Evolutionary conservation across 2,329 filamentous ascomycete species (phyloP).

Genomic region (Aspergillus glaucus): DNA sequence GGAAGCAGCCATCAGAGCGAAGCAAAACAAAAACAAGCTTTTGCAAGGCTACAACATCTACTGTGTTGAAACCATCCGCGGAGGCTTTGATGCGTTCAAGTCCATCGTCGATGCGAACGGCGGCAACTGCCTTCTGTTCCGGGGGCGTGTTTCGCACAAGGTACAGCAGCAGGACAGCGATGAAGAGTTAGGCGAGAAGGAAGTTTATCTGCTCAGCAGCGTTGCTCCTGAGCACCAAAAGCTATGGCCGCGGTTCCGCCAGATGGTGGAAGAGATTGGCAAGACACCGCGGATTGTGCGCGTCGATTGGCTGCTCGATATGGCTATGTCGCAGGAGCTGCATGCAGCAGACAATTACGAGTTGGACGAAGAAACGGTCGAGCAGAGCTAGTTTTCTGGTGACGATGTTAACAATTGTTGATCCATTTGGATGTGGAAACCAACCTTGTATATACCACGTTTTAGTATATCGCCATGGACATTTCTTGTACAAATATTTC

Average conservation of each 20-base stretch:
- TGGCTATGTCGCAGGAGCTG: conserved; percentile 81
- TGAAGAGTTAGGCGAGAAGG: conserved; percentile 56
- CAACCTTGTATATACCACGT: neutral
- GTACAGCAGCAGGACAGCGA: conserved; percentile 51
- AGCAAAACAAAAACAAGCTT: conserved; percentile 68
- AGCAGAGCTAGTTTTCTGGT: conserved; percentile 13
- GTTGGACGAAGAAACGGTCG: conserved; percentile 27
- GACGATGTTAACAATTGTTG: neutral
- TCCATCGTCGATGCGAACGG: conserved; percentile 84
- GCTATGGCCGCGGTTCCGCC: conserved; percentile 73
- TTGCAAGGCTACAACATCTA: conserved; percentile 73
- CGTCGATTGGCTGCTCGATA: conserved; percentile 83
- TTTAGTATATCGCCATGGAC: neutral
- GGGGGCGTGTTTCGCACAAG: conserved; percentile 63
- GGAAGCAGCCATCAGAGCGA: conserved; percentile 63
- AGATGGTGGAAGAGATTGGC: conserved; percentile 69
- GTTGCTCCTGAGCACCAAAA: conserved; percentile 59
- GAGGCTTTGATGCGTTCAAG: conserved; percentile 77
- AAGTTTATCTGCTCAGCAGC: conserved; percentile 77
- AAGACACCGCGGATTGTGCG: conserved; percentile 76
- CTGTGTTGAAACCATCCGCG: conserved; percentile 71
- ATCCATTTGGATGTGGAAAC: neutral
- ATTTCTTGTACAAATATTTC: neutral
- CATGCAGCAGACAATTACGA: conserved; percentile 59
- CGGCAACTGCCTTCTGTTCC: conserved; percentile 72